Base-by-base conservation (phyloP, 148 eudicot species). In the Fallopia convolvulus region DNA sequence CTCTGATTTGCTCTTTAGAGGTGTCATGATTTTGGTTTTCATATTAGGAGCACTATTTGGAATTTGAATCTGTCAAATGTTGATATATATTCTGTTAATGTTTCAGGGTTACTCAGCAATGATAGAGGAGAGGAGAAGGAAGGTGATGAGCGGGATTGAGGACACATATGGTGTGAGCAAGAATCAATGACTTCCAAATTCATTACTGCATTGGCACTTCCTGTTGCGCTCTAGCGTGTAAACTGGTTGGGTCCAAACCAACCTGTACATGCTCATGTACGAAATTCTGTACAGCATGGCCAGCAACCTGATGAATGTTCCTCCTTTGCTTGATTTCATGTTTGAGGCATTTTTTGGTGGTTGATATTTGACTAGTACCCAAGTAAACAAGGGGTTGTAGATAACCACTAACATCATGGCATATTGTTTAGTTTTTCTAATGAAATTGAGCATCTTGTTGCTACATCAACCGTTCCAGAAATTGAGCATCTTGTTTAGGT, bases 61-160 rank as follows among this genome's bases (percentile, higher is more conserved):
- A 70, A 70, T 32, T n/a, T 70, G n/a, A 33, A 32, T 70, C 73
- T 32, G n/a, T 33, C 21, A 33, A 32, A 40, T 70, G 74, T 23
- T 44, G 47, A 6, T 44, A 8, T 44, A 44, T 44, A 15, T 10
- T 7, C 66, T 21, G 48, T 14, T 74, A 63, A 44, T 21, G 30
- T 55, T 30, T 75, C 93, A 95, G 99, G 82, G 81, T 17, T 91
- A 95, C 79, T 76, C 97, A 8, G 90, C 90, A 76, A 92, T 92
- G 97, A 92, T 95, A 78, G 91, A 87, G 0, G 99, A 89, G 82
- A 84, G 99, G 75, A 85, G 97, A 83, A 85, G 82, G 80, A 87
- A 82, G 72, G 92, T 95, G 71, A 90, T 83, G 26, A 86, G 81
- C 17, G 99, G 99, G 11, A 63, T 79, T 36, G 99, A 95, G 82